Evolutionary conservation across 2,329 filamentous ascomycete genomes (phyloP), one percentile per base, ranked within the genome.

Genomic region (Ascochyta koolunga): DNA sequence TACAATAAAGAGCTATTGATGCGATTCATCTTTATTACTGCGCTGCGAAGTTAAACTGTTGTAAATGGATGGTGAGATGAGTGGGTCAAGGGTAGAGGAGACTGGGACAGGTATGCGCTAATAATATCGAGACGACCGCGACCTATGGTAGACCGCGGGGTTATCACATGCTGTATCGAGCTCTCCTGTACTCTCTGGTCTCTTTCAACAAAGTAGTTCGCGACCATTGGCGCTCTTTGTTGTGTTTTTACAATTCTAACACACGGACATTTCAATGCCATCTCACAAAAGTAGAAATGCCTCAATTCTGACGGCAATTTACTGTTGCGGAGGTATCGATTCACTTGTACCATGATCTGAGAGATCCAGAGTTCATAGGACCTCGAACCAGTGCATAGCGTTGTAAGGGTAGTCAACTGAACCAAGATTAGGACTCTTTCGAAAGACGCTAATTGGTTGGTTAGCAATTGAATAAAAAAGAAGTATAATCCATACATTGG

Each of bases 81-180:
- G 15, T 43, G 21, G 32, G 5, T 32, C n/a, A 7, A 25, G 27
- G 11, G n/a, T 32, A 18, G 33, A 36, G n/a, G 10, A 51, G 22
- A 8, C 13, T 10, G 27, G 49, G 16, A 42, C 27, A 22, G 39
- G 31, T 22, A 15, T 25, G 19, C 35, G 43, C 33, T 47, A 35
- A 35, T 10, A 18, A 10, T 13, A 4, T 46, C 31, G n/a, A 38
- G 22, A 19, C 16, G 11, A n/a, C 7, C 21, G 5, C 18, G 16
- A 46, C 32, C n/a, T 41, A 41, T 22, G 54, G 54, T 52, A 27
- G 39, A 35, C 22, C 31, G 48, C 29, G 48, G 49, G 48, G 48
- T 53, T 42, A 21, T 29, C 39, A n/a, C 15, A 42, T 37, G 19
- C 42, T 41, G 42, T 19, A 21, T 8, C 4, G 21, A 9, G 11